Evolutionary conservation across 345 rosid genomes (phyloP).

Genomic region (Turnera subulata): DNA sequence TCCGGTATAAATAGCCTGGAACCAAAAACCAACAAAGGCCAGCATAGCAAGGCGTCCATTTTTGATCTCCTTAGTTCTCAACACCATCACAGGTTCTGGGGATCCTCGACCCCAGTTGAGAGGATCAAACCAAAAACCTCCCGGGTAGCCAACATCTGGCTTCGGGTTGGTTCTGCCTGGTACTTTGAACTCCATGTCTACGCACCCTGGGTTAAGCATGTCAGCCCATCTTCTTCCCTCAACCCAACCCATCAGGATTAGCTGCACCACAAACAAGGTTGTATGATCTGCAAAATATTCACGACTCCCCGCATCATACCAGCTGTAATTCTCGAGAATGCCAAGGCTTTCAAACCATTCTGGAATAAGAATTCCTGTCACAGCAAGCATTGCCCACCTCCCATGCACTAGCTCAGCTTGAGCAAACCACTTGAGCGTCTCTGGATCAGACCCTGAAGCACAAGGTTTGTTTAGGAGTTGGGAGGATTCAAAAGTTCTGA

Average conservation of each 20-base stretch:
- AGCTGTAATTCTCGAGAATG: conserved; percentile 63
- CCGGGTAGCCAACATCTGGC: conserved; percentile 87
- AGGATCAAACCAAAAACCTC: conserved; percentile 90
- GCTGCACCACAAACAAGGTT: conserved; percentile 62
- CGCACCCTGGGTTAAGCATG: conserved; percentile 73
- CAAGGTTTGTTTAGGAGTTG: neutral
- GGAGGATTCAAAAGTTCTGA: no score
- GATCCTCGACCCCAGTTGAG: conserved; percentile 94
- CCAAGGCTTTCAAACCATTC: conserved; percentile 76
- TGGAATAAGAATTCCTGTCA: conserved; percentile 74
- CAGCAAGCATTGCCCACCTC: conserved; percentile 99
- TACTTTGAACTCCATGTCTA: conserved; percentile 56
- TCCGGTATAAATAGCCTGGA: conserved; percentile 77
- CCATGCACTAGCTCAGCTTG: conserved; percentile 88
- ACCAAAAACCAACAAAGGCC: conserved; percentile 82
- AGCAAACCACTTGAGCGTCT: conserved; percentile 80
- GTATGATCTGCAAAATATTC: conserved; percentile 77
- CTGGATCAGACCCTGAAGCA: conserved; percentile 77
- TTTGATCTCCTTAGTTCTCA: conserved; percentile 93
- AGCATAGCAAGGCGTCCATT: conserved; percentile 92
- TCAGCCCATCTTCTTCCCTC: conserved; percentile 98
- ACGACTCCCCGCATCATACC: conserved; percentile 79
- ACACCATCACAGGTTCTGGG: conserved; percentile 86
- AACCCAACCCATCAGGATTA: conserved; percentile 82
- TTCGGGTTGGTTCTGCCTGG: conserved; percentile 68